phyloP scores from a whole-genome alignment of 2,329 filamentous ascomycete species.

The Venturia asperata region DNA sequence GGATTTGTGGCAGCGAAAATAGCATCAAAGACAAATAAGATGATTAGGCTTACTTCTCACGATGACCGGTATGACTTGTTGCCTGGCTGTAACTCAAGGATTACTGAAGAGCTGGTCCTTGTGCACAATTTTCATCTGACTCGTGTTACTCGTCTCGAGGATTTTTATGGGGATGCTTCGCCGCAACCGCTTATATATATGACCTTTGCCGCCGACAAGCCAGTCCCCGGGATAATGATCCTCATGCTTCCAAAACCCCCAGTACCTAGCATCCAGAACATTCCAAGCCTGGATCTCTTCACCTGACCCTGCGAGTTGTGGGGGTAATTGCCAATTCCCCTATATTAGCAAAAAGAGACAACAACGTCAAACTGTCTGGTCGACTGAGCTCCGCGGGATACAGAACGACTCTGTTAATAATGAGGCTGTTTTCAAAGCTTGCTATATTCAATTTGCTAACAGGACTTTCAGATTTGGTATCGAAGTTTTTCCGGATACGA shows the following conservation, averaged over 20 bases:
- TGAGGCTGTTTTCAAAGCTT: neutral
- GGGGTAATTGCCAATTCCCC: neutral
- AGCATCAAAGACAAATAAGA: neutral
- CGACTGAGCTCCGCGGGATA: neutral
- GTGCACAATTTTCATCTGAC: neutral
- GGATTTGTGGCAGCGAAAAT: neutral
- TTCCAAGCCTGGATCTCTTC: neutral
- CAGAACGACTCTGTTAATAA: no score
- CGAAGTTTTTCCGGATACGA: neutral
- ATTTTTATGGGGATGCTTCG: neutral
- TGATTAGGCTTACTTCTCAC: neutral
- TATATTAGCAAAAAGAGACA: neutral
- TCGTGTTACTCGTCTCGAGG: constrained; percentile 2
- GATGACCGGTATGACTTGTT: neutral
- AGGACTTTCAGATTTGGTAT: neutral
- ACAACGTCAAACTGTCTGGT: no score
- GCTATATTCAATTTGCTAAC: neutral
- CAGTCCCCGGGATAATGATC: neutral
- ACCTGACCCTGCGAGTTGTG: neutral
- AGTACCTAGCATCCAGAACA: neutral
- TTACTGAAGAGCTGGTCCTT: neutral
- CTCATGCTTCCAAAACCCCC: neutral
- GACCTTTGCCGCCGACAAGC: constrained; percentile 4
- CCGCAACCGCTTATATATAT: neutral
- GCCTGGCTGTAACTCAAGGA: neutral